Evolutionary conservation across 371 early-diverging fungal species (phyloP).

Genomic region (Mucor sp.): DNA sequence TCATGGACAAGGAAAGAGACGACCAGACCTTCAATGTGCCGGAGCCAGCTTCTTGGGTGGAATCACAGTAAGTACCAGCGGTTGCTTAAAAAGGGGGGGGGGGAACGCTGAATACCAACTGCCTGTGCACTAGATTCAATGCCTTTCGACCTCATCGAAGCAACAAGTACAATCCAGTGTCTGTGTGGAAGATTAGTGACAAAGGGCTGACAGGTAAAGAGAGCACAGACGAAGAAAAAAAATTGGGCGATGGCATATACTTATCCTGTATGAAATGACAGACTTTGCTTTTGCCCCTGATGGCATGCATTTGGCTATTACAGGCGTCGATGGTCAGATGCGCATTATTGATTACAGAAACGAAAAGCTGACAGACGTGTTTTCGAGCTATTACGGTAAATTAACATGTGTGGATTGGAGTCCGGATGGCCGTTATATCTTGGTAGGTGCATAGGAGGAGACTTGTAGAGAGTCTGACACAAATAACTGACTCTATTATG

Average conservation of each 20-base stretch:
- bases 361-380: constrained; percentile 76
- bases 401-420: constrained; percentile 90
- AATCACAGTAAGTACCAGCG: constrained; percentile 25
- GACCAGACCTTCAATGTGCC: constrained; percentile 63
- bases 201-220: constrained; percentile 69
- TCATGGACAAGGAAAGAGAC: constrained; percentile 88
- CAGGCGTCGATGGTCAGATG: constrained; percentile 76
- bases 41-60: constrained; percentile 27
- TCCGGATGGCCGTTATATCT: constrained; percentile 88
- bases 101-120: not conserved
- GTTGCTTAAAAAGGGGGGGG: not conserved
- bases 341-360: constrained; percentile 74
- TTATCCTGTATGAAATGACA: constrained; percentile 7
- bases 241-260: not conserved
- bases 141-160: constrained; percentile 54
- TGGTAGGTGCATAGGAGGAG: constrained; percentile 55
- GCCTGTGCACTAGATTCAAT: constrained; percentile 46
- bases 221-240: no score
- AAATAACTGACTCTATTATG: not conserved
- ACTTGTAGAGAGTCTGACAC: not conserved
- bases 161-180: constrained; percentile 73
- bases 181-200: constrained; percentile 72
- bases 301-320: constrained; percentile 77
- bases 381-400: constrained; percentile 82
- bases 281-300: constrained; percentile 89